phyloP scores from a whole-genome alignment of 306 rosid genomes.

The Cucumis sativus region DNA sequence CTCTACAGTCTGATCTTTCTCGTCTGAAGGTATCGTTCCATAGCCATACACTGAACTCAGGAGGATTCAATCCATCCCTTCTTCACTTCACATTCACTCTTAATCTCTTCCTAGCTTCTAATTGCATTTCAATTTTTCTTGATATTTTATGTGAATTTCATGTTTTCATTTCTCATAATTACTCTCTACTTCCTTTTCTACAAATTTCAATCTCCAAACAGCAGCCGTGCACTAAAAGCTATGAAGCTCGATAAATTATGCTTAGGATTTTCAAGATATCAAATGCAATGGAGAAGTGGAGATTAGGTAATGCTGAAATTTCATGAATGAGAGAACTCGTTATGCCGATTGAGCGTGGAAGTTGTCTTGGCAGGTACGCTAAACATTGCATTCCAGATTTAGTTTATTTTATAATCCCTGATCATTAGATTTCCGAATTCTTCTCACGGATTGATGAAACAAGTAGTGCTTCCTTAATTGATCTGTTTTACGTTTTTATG shows the following conservation, averaged over 20 bases:
- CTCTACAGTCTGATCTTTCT: neutral
- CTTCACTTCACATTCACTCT: neutral
- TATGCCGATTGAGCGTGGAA: neutral
- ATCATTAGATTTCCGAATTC: neutral
- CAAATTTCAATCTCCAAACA: neutral
- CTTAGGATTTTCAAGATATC: neutral
- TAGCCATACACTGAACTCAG: no score
- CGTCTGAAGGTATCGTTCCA: neutral
- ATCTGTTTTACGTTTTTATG: neutral
- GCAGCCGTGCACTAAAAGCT: neutral
- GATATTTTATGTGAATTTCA: neutral
- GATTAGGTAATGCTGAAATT: neutral
- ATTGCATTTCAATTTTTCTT: neutral
- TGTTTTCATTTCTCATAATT: neutral
- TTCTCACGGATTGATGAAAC: neutral
- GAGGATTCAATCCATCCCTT: neutral
- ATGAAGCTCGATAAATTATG: neutral
- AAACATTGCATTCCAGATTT: neutral
- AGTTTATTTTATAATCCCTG: neutral
- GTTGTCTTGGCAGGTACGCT: neutral
- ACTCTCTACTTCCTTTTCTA: neutral
- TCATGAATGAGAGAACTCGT: neutral
- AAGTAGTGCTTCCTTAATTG: neutral
- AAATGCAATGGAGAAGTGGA: neutral
- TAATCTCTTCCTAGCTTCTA: neutral